Base-by-base conservation (phyloP, 2,329 filamentous ascomycete genomes). In the Raffaelea ambrosiae region DNA sequence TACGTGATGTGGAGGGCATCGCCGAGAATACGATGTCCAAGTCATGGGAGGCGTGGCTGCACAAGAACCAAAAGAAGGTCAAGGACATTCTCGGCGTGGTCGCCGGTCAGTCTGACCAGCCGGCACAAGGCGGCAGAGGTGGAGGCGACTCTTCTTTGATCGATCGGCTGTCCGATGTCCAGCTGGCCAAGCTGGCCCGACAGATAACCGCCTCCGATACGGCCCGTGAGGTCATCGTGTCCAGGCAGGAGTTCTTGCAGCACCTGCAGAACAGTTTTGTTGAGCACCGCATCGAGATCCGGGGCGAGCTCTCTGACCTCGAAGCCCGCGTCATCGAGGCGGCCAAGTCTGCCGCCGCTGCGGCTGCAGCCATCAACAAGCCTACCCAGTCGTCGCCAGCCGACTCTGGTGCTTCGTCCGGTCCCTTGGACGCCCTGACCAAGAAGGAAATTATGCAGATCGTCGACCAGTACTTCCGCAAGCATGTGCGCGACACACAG, bases 21-120 rank as follows among this genome's bases (percentile, higher is more conserved):
- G 50, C 68, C 3, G 56, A 64, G 43, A 50, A 53, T 5, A 63
- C 63, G 26, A 55, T 68, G 38, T 61, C 64, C 1, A 63, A 49
- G 35, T 63, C 67, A 4, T 82, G 77, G 76, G 65, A 72, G 19
- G 62, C 65, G 1, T 83, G 76, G 72, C 58, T 78, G 23, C 64
- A 63, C 38, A 67, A 68, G 18, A 82, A 81, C 58, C 59, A 72
- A 14, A 61, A 64, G 9, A 66, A 67, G 53, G 62, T 69, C 35
- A 56, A 65, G 40, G 62, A 19, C 2, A 52, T 59, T 3, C 48
- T 65, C 3, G 49, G 49, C 9, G 44, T 43, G 2, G 13, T 22
- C 16, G 20, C 44, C 18, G 18, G n/a, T 4, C 40, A 26, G 1
- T 35, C 23, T 14, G 14, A 44, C n/a, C 19, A 31, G 7, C 35